These are phyloP conservation scores for Loxodes magnus DNA, from an alignment of 73 alveolate genomes.

Conservation along the genomic window DNA sequence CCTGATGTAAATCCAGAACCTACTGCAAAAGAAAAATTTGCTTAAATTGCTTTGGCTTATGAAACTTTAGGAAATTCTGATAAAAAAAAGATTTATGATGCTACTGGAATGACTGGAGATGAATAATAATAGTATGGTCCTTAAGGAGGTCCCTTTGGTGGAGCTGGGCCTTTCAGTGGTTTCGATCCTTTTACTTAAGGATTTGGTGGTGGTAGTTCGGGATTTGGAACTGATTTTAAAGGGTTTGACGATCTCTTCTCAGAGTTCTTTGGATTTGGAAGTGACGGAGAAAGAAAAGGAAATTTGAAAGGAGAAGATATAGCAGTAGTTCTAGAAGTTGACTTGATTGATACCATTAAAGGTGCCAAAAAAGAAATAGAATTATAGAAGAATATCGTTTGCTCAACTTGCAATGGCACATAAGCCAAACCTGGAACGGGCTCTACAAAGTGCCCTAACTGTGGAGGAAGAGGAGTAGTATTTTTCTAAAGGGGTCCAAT, in stretches of 20 bases:
- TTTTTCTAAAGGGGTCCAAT: slow-evolving; percentile 64
- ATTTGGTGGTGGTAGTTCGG: slow-evolving; percentile 21
- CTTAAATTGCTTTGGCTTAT: slow-evolving; percentile 75
- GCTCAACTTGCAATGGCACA: slow-evolving; percentile 70
- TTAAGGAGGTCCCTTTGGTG: slow-evolving; percentile 66
- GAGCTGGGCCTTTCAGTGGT: slow-evolving; percentile 13
- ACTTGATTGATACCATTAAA: slow-evolving; percentile 70
- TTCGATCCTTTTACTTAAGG: slow-evolving; percentile 9
- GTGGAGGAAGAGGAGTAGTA: slow-evolving; percentile 70
- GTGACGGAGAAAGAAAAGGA: slow-evolving; percentile 31
- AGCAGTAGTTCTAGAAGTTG: slow-evolving; percentile 39
- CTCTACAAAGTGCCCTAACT: slow-evolving; percentile 54
- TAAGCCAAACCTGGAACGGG: slow-evolving; percentile 76
- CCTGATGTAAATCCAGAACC: slow-evolving; percentile 93
- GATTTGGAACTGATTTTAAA: slow-evolving; percentile 55
- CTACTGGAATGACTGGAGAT: slow-evolving; percentile 81
- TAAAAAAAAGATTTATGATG: slow-evolving; percentile 61
- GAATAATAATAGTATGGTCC: slow-evolving; percentile 56
- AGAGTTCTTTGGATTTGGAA: slow-evolving; percentile 28
- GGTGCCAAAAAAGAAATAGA: slow-evolving; percentile 46
- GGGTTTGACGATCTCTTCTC: too few relatives aligned
- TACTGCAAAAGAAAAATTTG: slow-evolving; percentile 85
- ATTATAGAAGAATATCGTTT: slow-evolving; percentile 35
- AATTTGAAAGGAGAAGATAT: slow-evolving; percentile 43
- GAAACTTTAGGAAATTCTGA: slow-evolving; percentile 63